Conservation (phyloP, 352 stramenopile species). For the Pythium guiyangense region DNA sequence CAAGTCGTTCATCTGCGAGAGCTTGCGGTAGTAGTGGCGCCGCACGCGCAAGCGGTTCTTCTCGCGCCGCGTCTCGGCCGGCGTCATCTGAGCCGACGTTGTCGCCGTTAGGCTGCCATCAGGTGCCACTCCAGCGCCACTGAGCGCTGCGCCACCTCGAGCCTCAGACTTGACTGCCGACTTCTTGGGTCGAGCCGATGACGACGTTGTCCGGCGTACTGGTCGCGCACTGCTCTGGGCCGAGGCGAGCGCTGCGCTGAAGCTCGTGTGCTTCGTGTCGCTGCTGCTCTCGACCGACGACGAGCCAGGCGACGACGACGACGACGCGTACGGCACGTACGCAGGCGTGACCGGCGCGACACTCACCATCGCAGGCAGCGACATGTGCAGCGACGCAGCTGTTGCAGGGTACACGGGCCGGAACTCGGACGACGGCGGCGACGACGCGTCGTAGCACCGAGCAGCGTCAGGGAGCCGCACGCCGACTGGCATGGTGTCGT, state of each 20-base stretch:
- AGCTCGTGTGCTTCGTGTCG: background rate
- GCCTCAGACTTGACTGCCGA: too few species aligned
- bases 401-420: background rate
- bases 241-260: background rate
- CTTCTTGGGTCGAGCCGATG: too few species aligned
- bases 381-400: background rate
- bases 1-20: constrained; percentile 16
- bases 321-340: constrained; percentile 1
- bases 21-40: constrained; percentile 18
- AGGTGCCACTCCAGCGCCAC: background rate
- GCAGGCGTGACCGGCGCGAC: background rate
- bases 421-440: constrained; percentile 1
- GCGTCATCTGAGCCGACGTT: background rate
- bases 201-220: background rate
- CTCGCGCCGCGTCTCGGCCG: constrained; percentile 11
- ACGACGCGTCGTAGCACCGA: background rate
- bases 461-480: background rate
- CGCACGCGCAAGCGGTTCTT: constrained; percentile 19
- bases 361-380: background rate
- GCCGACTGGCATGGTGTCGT: background rate
- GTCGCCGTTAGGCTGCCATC: background rate
- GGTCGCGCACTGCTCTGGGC: background rate
- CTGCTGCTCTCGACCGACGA: constrained; percentile 8
- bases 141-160: too few species aligned
- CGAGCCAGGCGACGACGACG: constrained; percentile 10